Conservation (phyloP, 352 stramenopile species). For the Aphanomyces cochlioides region DNA sequence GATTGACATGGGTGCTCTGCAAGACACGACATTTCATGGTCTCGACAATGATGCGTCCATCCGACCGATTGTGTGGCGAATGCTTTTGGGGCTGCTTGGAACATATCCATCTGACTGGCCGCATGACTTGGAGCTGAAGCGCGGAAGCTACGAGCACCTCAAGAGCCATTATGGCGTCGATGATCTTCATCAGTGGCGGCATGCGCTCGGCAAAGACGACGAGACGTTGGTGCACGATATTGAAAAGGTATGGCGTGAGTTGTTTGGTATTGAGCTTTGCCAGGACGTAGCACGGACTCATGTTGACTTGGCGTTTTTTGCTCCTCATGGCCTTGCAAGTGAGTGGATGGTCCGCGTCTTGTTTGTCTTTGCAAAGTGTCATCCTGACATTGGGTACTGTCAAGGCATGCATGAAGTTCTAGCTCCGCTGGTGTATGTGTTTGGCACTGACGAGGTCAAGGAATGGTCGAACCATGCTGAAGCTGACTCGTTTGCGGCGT, state of each 20-base stretch:
- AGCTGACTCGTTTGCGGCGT: slow-evolving; percentile 52
- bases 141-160: slow-evolving; percentile 36
- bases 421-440: slow-evolving; percentile 73
- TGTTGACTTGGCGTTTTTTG: slow-evolving; percentile 53
- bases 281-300: slow-evolving; percentile 60
- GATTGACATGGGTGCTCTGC: neutral
- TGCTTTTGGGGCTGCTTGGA: slow-evolving; percentile 45
- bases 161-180: slow-evolving; percentile 37
- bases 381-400: slow-evolving; percentile 86
- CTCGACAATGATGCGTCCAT: slow-evolving; percentile 5
- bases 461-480: slow-evolving; percentile 43
- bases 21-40: neutral
- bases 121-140: slow-evolving; percentile 30
- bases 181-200: neutral
- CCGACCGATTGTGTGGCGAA: slow-evolving; percentile 40
- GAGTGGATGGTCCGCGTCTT: slow-evolving; percentile 70
- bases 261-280: neutral
- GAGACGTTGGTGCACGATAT: slow-evolving; percentile 54
- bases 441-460: slow-evolving; percentile 51
- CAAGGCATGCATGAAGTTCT: slow-evolving; percentile 96
- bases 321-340: slow-evolving; percentile 42
- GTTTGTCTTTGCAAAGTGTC: slow-evolving; percentile 71
- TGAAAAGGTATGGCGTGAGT: slow-evolving; percentile 42
- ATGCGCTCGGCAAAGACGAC: slow-evolving; percentile 37
- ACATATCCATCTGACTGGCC: slow-evolving; percentile 29